A percentile compares a stretch with the other conserved stretches of the same genome.
Evolutionary conservation across 331 rosid species (phyloP).

Genomic region (Phaseolus coccineus): DNA sequence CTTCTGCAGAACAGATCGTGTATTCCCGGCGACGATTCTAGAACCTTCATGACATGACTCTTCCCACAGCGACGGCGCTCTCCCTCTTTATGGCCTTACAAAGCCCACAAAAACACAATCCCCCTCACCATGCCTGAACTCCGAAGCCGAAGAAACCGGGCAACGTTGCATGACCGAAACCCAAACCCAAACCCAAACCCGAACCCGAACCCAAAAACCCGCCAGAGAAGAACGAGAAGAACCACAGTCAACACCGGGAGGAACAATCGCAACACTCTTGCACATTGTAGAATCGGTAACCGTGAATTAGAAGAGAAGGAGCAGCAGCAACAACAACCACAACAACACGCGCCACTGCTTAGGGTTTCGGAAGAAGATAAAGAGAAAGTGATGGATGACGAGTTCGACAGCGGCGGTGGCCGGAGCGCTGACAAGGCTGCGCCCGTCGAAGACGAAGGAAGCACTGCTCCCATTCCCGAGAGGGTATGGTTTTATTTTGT

Average conservation of each 20-base stretch:
- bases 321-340: background rate
- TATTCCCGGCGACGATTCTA: conserved; percentile 36
- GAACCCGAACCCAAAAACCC: conserved; percentile 45
- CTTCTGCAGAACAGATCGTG: background rate
- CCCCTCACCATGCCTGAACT: conserved; percentile 71
- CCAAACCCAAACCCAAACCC: conserved; percentile 32
- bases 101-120: background rate
- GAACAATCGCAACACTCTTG: conserved; percentile 47
- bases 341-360: background rate
- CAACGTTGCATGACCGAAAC: conserved; percentile 28
- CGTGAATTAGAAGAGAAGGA: background rate
- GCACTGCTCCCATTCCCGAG: conserved; percentile 78
- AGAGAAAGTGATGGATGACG: conserved; percentile 66
- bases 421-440: conserved; percentile 67
- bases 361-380: conserved; percentile 45
- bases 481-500: conserved; percentile 50
- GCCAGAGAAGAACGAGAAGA: conserved; percentile 37
- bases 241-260: conserved; percentile 5
- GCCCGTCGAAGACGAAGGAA: conserved; percentile 71
- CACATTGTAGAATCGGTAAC: conserved; percentile 15
- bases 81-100: conserved; percentile 57
- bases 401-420: conserved; percentile 65
- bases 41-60: conserved; percentile 59
- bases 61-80: background rate
- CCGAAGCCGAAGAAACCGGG: conserved; percentile 45